These are phyloP conservation scores for Lentinula edodes DNA, from an alignment of 768 basidiomycete genomes.

Conservation along the genomic window DNA sequence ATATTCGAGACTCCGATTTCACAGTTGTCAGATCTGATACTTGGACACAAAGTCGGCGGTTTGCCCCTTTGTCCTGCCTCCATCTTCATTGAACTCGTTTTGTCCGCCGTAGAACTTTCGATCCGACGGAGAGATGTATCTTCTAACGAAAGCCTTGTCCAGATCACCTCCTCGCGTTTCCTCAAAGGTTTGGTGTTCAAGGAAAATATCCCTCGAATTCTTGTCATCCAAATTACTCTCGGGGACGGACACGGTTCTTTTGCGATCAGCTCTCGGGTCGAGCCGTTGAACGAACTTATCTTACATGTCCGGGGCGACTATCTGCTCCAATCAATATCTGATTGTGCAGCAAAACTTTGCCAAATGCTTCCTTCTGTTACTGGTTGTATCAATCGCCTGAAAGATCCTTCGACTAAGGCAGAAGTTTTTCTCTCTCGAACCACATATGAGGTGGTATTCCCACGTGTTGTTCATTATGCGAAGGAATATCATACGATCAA, in stretches of 20 bases:
- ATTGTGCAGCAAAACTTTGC: constrained; percentile 31
- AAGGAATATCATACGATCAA: constrained; percentile 52
- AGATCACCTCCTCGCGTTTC: constrained; percentile 41
- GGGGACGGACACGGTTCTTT: constrained; percentile 36
- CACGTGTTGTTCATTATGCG: constrained; percentile 62
- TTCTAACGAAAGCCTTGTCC: constrained; percentile 25
- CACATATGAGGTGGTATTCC: constrained; percentile 62
- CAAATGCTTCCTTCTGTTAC: constrained; percentile 27
- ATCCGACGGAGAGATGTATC: constrained; percentile 22
- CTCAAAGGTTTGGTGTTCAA: constrained; percentile 49
- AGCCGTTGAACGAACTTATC: constrained; percentile 23
- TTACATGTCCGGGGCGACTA: constrained; percentile 45
- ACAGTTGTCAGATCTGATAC: constrained; percentile 37
- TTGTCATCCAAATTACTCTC: constrained; percentile 36
- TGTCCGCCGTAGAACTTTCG: constrained; percentile 38
- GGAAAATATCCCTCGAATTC: constrained; percentile 19
- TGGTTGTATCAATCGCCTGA: constrained; percentile 26
- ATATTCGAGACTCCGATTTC: constrained; percentile 51
- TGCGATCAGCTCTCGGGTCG: constrained; percentile 36
- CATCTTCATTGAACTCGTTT: constrained; percentile 53
- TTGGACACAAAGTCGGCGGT: constrained; percentile 54
- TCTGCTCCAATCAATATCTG: constrained; percentile 25
- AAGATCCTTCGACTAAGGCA: constrained; percentile 17
- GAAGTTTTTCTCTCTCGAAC: constrained; percentile 54
- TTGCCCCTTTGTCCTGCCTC: constrained; percentile 60